These are phyloP conservation scores for Globisporangium polare DNA, from an alignment of 352 stramenopile species.

Conservation along the genomic window DNA sequence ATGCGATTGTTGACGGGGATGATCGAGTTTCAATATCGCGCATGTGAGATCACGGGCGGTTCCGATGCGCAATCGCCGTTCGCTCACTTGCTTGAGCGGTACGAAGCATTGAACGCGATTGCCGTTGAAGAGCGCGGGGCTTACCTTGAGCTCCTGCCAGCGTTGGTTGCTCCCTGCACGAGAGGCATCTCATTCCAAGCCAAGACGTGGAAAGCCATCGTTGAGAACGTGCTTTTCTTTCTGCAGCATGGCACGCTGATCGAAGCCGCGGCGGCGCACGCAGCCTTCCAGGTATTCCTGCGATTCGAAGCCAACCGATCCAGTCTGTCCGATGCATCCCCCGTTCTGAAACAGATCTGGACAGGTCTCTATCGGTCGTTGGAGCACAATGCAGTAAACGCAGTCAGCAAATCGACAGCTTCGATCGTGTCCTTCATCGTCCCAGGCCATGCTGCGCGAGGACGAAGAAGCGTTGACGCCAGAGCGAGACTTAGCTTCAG, in stretches of 20 bases:
- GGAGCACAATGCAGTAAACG: not conserved
- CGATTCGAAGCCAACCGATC: not conserved
- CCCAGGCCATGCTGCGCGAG: not conserved
- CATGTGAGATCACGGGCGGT: not conserved
- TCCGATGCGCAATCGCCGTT: too few species aligned
- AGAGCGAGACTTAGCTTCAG: not conserved
- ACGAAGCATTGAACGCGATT: constrained; percentile 1
- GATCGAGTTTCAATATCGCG: not conserved
- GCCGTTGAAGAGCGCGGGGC: constrained; percentile 2
- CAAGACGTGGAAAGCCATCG: constrained; percentile 6
- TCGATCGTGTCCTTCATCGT: constrained; percentile 4
- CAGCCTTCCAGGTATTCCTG: constrained; percentile 9
- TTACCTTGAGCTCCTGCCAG: constrained; percentile 9
- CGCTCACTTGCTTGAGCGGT: not conserved
- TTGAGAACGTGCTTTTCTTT: constrained; percentile 14
- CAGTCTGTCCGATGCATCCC: not conserved
- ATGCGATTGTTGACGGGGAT: not conserved
- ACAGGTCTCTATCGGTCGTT: constrained; percentile 1
- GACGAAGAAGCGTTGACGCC: not conserved
- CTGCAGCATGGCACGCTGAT: not conserved
- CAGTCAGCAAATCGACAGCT: not conserved
- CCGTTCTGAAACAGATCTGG: constrained; percentile 13
- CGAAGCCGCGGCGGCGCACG: constrained; percentile 4
- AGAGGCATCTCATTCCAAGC: not conserved
- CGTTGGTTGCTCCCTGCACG: not conserved